Evolutionary conservation across 2,329 filamentous ascomycete genomes (phyloP).

Genomic region (Botrytis medusae): DNA sequence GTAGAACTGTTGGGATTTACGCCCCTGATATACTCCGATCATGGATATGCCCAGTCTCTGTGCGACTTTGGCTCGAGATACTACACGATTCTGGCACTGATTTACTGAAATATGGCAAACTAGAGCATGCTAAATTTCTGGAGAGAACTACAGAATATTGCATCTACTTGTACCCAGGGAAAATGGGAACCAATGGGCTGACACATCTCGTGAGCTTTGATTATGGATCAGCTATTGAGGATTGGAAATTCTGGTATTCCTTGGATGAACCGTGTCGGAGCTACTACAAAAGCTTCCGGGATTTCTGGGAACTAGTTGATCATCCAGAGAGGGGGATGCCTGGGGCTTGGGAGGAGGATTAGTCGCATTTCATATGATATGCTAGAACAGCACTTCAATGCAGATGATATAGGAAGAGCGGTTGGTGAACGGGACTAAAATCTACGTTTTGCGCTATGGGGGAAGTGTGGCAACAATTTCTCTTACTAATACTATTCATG

Average conservation of each 20-base stretch:
- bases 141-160: no score
- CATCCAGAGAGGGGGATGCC: not conserved
- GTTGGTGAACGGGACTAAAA: fast-evolving
- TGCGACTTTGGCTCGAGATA: not conserved
- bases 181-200: no score
- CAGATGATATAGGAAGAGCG: not conserved
- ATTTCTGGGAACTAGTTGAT: not conserved
- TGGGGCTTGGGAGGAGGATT: not conserved
- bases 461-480: not conserved
- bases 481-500: not conserved
- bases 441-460: not conserved
- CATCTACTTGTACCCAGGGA: no score
- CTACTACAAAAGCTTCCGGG: not conserved
- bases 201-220: not conserved
- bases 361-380: fast-evolving
- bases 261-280: not conserved
- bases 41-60: not conserved
- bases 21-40: no score
- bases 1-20: fast-evolving
- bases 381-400: fast-evolving
- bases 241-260: not conserved
- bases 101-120: not conserved
- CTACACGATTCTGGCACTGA: not conserved
- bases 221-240: not conserved
- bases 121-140: not conserved